Base-by-base conservation (phyloP, 257 asterid species). In the Plantago elongata region DNA sequence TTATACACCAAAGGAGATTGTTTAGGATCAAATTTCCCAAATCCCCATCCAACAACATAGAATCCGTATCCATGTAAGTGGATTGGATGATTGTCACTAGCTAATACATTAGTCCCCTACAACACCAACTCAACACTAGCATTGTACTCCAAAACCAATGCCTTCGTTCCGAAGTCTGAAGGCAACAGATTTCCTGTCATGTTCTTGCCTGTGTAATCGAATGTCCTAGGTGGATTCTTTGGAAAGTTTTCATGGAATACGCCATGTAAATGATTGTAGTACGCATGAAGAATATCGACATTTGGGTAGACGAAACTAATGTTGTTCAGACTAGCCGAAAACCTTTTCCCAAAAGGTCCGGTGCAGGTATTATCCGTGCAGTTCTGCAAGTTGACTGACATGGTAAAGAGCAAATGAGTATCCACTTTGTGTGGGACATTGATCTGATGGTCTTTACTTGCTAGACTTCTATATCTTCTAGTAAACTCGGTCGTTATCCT, bases 1-100 rank as follows among this genome's bases (percentile, higher is more conserved):
- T 83, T 80, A 58, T 77, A 83, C 44, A 61, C 73, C 42, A 54
- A 60, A 0, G 61, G 74, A 30, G 61, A 81, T 9, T 54, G 77
- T 11, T 50, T 29, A 2, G 70, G 63, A n/a, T 83, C 76, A 15
- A 77, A 80, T 38, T 83, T 78, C 4, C 90, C 90, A 38, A 83
- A 80, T 1, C 90, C 90, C 76, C 73, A 77, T 1, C 84, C 90
- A 9, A 83, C 79, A 0, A 80, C 82, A 51, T 75, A 67, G 45
- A 78, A 83, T 1, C 79, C 81, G 43, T 70, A 78, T 3, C 90
- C 86, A 57, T 80, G 86, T 30, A 83, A 44, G 60, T 83, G 90
- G 50, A 83, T 74, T 0, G 84, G 86, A 51, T 83, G 90, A n/a
- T 80, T 80, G 13, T 83, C 89, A 63, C 79, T 72, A 2, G 86